Percentiles rank a stretch among this genome's conserved stretches.
Conservation (phyloP, 2,329 filamentous ascomycete species). For the Alternaria longipes region DNA sequence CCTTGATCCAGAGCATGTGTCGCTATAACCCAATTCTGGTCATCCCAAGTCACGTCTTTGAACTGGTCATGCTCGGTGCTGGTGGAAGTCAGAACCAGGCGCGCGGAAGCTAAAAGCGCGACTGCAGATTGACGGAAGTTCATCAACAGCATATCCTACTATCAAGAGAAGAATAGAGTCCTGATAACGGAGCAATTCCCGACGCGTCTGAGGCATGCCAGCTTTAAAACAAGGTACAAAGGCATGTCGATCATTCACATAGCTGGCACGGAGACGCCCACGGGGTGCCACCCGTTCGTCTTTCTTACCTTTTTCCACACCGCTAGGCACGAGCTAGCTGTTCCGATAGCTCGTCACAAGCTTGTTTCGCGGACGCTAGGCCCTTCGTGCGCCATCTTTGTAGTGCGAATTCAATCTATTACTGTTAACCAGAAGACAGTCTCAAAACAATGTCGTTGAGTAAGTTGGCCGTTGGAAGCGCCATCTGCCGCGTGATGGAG, state of each 20-base stretch:
- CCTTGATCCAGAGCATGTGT: slow-evolving; percentile 65
- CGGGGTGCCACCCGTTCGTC: slow-evolving; percentile 8
- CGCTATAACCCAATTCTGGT: slow-evolving; percentile 64
- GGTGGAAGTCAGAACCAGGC: slow-evolving; percentile 18
- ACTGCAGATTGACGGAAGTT: slow-evolving; percentile 14
- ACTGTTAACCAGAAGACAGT: neutral
- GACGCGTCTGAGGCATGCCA: slow-evolving; percentile 6
- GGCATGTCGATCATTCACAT: slow-evolving; percentile 14
- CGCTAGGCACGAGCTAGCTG: slow-evolving; percentile 13
- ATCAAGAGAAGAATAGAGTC: slow-evolving; percentile 4
- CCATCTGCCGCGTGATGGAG: neutral
- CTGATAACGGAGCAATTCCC: neutral
- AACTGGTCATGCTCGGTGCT: slow-evolving; percentile 37
- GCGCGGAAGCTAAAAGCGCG: slow-evolving; percentile 22
- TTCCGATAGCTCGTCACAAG: slow-evolving; percentile 11
- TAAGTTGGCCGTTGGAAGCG: neutral
- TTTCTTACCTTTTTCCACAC: slow-evolving; percentile 18
- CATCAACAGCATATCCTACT: slow-evolving; percentile 9
- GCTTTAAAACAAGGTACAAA: slow-evolving; percentile 20
- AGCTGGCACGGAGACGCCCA: slow-evolving; percentile 6
- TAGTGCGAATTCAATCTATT: neutral
- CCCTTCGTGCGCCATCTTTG: neutral
- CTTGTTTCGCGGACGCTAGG: slow-evolving; percentile 4
- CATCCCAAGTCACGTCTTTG: slow-evolving; percentile 65
- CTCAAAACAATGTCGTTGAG: neutral